Evolutionary conservation across 202 grass and related monocot genomes (phyloP).

Genomic region (Schoenoplectus tabernaemontani): DNA sequence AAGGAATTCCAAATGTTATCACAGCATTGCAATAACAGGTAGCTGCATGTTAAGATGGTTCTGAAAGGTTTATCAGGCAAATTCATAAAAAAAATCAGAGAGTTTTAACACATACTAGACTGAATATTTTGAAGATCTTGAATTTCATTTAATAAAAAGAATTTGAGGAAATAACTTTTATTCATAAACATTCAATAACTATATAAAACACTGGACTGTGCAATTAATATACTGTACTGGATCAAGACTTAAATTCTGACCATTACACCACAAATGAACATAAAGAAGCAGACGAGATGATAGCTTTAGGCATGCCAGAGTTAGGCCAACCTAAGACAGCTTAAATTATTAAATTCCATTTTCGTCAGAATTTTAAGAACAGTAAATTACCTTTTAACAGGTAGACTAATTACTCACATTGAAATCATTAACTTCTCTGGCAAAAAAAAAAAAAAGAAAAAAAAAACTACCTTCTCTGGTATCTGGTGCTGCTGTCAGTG

Average conservation of each 20-base stretch:
- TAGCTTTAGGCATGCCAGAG: not conserved
- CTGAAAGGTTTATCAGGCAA: not conserved
- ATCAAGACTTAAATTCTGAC: not conserved
- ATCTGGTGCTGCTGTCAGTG: constrained; percentile 71
- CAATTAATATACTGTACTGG: not conserved
- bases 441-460: not conserved
- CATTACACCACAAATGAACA: not conserved
- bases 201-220: not conserved
- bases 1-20: not conserved
- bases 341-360: not conserved
- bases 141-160: not conserved
- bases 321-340: not conserved
- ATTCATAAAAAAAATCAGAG: not conserved
- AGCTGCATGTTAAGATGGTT: not conserved
- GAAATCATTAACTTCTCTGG: not conserved
- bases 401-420: not conserved
- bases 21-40: not conserved
- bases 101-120: too few species aligned
- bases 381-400: not conserved
- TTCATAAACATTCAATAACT: not conserved
- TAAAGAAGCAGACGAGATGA: not conserved
- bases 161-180: not conserved
- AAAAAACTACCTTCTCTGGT: constrained; percentile 44
- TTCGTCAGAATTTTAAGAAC: not conserved
- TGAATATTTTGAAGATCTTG: not conserved